Evolutionary conservation across 2,329 filamentous ascomycete genomes (phyloP), one percentile per base, ranked within the genome.

Genomic region (Claviceps purpurea): DNA sequence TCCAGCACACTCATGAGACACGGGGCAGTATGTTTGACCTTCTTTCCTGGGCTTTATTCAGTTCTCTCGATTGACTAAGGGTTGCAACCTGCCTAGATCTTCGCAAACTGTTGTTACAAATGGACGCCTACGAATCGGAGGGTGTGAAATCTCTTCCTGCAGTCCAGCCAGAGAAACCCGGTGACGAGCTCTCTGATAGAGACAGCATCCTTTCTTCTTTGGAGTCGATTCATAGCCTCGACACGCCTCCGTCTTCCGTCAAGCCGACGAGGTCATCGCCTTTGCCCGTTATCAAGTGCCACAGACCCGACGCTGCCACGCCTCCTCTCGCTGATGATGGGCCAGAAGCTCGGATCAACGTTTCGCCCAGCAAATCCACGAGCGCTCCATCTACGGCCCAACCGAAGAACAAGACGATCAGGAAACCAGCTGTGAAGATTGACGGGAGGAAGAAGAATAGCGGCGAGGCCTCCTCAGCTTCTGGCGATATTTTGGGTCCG

Each of bases 401-500:
- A 16, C 3, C 22, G 2, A 43, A 37, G 3, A 45, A 11, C 4
- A 34, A 38, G 30, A n/a, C 18, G 18, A 20, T 13, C 20, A 16
- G 10, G 30, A 11, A 45, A 18, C 13, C 14, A 11, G 8, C 22
- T 16, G 18, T 22, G 26, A 44, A 43, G 20, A 4, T 16, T 22
- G 39, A 14, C 4, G 26, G 26, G 20, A 44, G 40, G n/a, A 46
- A 38, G 26, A 47, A 26, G 20, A 43, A 4, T 16, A 7, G 13
- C 14, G 22, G 10, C n/a, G n/a, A 42, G 8, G 22, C 24, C 40
- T 4, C 42, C 40, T 6, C 10, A 5, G 22, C 10, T 3, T 22
- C 16, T 18, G 34, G 46, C n/a, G 34, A 46, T 6, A 37, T 47
- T n/a, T 45, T 52, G 34, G 51, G 51, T n/a, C 51, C 51, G 13